Conservation (phyloP, 2,329 filamentous ascomycete species). For the Penicillium sclerotiorum region DNA sequence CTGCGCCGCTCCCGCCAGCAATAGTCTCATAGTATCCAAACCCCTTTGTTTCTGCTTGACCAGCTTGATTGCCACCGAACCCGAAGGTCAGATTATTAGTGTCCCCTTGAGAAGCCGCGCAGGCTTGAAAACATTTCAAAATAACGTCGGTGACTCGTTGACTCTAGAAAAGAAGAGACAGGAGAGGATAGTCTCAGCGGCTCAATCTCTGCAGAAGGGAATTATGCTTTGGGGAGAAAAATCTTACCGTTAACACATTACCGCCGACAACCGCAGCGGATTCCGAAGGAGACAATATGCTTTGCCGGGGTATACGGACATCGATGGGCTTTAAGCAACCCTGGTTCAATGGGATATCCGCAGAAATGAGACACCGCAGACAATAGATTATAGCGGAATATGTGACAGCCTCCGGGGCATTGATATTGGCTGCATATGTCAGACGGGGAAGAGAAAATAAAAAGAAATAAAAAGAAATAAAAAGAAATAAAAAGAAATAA, state of each 20-base stretch:
- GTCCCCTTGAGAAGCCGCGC: slow-evolving; percentile 74
- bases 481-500: too few species aligned
- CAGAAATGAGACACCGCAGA: slow-evolving; percentile 71
- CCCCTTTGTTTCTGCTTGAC: slow-evolving; percentile 20
- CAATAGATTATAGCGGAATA: slow-evolving; percentile 82
- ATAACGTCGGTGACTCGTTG: slow-evolving; percentile 63
- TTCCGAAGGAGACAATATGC: slow-evolving; percentile 71
- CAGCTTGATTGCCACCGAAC: slow-evolving; percentile 22
- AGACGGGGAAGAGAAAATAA: neutral
- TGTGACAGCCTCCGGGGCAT: slow-evolving; percentile 76
- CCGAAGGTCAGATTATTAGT: slow-evolving; percentile 64
- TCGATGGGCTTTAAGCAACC: slow-evolving; percentile 74
- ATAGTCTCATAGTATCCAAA: slow-evolving; percentile 88
- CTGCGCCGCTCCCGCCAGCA: slow-evolving; percentile 74
- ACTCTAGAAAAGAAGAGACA: slow-evolving; percentile 9
- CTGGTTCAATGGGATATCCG: slow-evolving; percentile 81
- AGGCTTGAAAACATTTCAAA: slow-evolving; percentile 73
- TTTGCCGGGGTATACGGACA: slow-evolving; percentile 69
- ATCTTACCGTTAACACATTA: slow-evolving; percentile 74
- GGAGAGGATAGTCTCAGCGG: neutral
- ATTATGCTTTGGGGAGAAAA: too few species aligned
- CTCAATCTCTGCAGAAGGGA: neutral
- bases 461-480: neutral
- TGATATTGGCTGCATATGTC: slow-evolving; percentile 62
- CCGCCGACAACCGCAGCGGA: slow-evolving; percentile 76